A percentile compares a stretch with the other conserved stretches of the same genome.
phyloP scores from a whole-genome alignment of 768 basidiomycete genomes.

The Kwoniella bestiolae region DNA sequence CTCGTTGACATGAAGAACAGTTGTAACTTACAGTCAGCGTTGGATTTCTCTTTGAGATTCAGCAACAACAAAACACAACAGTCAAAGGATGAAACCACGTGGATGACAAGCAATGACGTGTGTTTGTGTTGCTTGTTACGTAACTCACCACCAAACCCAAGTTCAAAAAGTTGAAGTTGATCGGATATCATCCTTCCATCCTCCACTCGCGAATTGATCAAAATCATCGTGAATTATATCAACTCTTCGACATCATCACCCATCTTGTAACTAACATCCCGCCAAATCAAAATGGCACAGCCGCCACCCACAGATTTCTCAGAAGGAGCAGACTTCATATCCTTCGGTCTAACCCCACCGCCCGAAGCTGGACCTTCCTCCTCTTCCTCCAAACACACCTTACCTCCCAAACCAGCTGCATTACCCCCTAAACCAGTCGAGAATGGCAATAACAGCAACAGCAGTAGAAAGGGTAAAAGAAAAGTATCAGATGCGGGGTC shows the following conservation, averaged over 20 bases:
- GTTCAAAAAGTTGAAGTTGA: neutral
- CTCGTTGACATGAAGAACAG: no score
- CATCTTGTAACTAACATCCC: neutral
- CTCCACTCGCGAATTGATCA: neutral
- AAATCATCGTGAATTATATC: neutral
- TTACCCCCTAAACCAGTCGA: neutral
- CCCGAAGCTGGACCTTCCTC: constrained; percentile 30
- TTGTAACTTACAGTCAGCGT: no score
- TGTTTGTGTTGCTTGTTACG: neutral
- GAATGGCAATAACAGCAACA: neutral
- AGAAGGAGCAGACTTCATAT: constrained; percentile 50
- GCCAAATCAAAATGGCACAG: neutral
- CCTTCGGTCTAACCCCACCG: constrained; percentile 40
- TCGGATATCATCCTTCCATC: neutral
- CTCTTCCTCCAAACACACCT: neutral
- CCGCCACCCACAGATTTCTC: constrained; percentile 10
- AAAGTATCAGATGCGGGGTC: constrained; percentile 12
- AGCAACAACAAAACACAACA: no score
- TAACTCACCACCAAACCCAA: neutral
- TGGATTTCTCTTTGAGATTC: no score
- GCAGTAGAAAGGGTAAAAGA: constrained; percentile 17
- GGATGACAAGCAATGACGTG: constrained; percentile 2
- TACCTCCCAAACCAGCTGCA: neutral
- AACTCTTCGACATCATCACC: neutral
- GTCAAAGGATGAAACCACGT: neutral